A percentile compares a stretch with the other conserved stretches of the same genome.
Conservation (phyloP, 1,139 yeast genomes). For the Sugiyamaella paludigena region DNA sequence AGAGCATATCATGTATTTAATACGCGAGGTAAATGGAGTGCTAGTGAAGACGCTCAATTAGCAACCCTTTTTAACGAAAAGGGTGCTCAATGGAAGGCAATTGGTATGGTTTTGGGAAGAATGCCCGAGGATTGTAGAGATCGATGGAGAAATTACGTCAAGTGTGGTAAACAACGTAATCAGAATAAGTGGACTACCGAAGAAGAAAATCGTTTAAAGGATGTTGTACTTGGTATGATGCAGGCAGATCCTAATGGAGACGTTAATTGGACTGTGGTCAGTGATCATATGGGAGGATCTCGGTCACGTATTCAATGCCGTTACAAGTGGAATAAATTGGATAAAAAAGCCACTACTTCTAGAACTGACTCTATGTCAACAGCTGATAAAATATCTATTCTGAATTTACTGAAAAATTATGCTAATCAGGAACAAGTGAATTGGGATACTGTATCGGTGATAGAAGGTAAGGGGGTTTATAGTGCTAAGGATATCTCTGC, state of each 20-base stretch:
- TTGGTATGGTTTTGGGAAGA: conserved; percentile 74
- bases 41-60: conserved; percentile 69
- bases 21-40: conserved; percentile 85
- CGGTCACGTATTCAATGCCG: conserved; percentile 92
- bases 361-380: conserved; percentile 46
- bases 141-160: conserved; percentile 91
- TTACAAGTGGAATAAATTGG: conserved; percentile 85
- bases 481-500: conserved; percentile 47
- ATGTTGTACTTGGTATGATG: conserved; percentile 49
- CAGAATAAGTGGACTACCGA: conserved; percentile 74
- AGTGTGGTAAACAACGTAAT: conserved; percentile 75
- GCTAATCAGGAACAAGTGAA: conserved; percentile 49
- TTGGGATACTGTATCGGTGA: conserved; percentile 58
- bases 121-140: conserved; percentile 99
- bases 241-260: conserved; percentile 35
- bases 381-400: conserved; percentile 55
- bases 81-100: conserved; percentile 82
- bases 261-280: conserved; percentile 87
- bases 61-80: conserved; percentile 60
- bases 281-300: conserved; percentile 84
- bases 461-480: conserved; percentile 46
- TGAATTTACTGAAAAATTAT: conserved; percentile 49
- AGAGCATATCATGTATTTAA: conserved; percentile 84
- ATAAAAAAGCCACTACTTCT: conserved; percentile 40
- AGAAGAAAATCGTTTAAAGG: conserved; percentile 63